Evolutionary conservation across 495 filamentous ascomycete genomes (phyloP).

Genomic region (Pyrenula massariospora): DNA sequence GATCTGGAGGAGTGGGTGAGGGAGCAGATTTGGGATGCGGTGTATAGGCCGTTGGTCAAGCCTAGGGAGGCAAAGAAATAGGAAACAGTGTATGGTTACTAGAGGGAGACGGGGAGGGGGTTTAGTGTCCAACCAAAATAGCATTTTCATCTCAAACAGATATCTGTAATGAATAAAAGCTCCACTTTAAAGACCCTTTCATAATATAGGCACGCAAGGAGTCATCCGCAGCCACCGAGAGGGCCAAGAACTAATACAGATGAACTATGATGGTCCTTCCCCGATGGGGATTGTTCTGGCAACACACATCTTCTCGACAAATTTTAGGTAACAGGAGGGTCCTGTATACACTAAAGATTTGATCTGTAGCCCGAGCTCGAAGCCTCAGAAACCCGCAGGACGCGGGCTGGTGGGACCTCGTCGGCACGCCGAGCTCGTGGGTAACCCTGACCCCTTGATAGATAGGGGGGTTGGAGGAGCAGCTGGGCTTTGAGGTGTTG

Average conservation of each 20-base stretch:
- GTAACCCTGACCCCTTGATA: no score
- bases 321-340: no score
- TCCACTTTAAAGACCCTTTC: background rate
- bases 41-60: conserved; percentile 51
- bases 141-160: no score
- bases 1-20: conserved; percentile 70
- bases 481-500: background rate
- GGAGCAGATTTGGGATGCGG: conserved; percentile 84
- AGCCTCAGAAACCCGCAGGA: conserved; percentile 86
- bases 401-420: conserved; percentile 56
- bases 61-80: conserved; percentile 37
- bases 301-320: no score
- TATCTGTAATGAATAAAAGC: no score
- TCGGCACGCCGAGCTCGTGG: background rate
- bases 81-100: conserved; percentile 32
- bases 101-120: background rate
- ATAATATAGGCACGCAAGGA: background rate
- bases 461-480: background rate
- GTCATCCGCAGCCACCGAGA: background rate
- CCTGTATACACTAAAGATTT: no score
- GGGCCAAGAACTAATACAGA: conserved; percentile 1
- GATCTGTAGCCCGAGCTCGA: no score
- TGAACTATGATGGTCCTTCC: background rate
- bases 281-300: background rate
- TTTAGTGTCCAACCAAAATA: background rate